Evolutionary conservation across 257 asterid species (phyloP).

Genomic region (Primulina huaijiensis): DNA sequence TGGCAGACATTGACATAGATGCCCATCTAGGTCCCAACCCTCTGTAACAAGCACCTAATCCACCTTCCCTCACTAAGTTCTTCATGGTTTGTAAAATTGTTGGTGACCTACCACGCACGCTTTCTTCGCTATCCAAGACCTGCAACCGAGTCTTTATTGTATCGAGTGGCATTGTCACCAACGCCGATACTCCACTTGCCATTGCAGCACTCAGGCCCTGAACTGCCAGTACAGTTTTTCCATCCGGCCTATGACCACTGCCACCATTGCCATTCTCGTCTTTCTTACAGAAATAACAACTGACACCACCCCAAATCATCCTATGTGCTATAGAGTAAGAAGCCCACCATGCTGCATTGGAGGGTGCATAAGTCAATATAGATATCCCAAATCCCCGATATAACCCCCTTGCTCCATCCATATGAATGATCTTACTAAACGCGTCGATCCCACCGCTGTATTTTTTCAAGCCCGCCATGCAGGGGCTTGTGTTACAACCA

Average conservation of each 20-base stretch:
- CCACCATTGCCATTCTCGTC: constrained; percentile 39
- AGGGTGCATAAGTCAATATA: constrained; percentile 90
- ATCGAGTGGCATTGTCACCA: constrained; percentile 95
- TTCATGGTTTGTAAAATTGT: constrained; percentile 60
- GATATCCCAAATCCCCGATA: constrained; percentile 96
- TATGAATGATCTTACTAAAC: constrained; percentile 56
- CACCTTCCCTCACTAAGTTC: constrained; percentile 83
- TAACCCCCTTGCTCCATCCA: constrained; percentile 77
- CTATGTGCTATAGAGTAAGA: constrained; percentile 80
- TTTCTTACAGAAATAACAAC: constrained; percentile 60
- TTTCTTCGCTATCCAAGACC: constrained; percentile 73
- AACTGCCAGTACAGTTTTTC: constrained; percentile 64
- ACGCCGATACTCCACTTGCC: constrained; percentile 93
- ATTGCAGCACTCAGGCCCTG: constrained; percentile 90
- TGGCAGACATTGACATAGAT: constrained; percentile 94
- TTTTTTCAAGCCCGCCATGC: constrained; percentile 47
- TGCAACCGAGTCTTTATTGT: constrained; percentile 90
- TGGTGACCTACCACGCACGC: constrained; percentile 35
- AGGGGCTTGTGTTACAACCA: constrained; percentile 25
- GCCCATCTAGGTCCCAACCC: constrained; percentile 98
- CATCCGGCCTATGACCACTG: constrained; percentile 60
- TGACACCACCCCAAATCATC: constrained; percentile 57
- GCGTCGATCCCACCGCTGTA: constrained; percentile 90
- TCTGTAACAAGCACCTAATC: constrained; percentile 87
- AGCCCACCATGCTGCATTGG: constrained; percentile 99